Conservation (phyloP, 345 rosid genomes). For the Dipteronia dyeriana region DNA sequence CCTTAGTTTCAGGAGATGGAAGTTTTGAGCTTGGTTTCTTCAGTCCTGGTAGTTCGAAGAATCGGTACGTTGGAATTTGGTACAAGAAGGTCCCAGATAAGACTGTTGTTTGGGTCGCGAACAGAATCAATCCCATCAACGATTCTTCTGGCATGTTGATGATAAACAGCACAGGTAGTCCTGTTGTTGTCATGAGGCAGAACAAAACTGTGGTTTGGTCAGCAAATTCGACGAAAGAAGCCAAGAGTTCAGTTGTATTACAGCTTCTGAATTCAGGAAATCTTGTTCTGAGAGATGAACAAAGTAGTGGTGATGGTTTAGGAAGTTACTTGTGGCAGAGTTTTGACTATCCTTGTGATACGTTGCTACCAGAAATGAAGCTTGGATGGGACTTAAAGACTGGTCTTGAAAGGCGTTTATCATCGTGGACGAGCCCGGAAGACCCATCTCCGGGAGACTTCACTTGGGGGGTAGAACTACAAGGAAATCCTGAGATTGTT, state of each 20-base stretch:
- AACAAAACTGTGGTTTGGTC: constrained; percentile 26
- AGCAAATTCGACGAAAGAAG: neutral
- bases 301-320: neutral
- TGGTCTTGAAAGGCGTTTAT: constrained; percentile 25
- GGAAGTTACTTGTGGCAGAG: constrained; percentile 40
- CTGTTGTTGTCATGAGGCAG: constrained; percentile 17
- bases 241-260: constrained; percentile 3
- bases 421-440: constrained; percentile 44
- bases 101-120: constrained; percentile 61
- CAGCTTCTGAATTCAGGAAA: constrained; percentile 27
- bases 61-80: too few species aligned
- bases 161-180: constrained; percentile 25
- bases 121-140: constrained; percentile 41
- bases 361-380: constrained; percentile 47
- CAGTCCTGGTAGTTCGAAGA: too few species aligned
- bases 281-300: constrained; percentile 17
- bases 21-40: constrained; percentile 2
- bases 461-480: constrained; percentile 26
- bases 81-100: constrained; percentile 35
- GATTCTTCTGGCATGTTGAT: constrained; percentile 39
- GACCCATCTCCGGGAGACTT: constrained; percentile 43
- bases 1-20: constrained; percentile 18
- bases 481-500: constrained; percentile 37
- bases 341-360: constrained; percentile 52
- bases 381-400: constrained; percentile 42